phyloP scores from a whole-genome alignment of 352 stramenopile species.

The Globisporangium cederbergense region DNA sequence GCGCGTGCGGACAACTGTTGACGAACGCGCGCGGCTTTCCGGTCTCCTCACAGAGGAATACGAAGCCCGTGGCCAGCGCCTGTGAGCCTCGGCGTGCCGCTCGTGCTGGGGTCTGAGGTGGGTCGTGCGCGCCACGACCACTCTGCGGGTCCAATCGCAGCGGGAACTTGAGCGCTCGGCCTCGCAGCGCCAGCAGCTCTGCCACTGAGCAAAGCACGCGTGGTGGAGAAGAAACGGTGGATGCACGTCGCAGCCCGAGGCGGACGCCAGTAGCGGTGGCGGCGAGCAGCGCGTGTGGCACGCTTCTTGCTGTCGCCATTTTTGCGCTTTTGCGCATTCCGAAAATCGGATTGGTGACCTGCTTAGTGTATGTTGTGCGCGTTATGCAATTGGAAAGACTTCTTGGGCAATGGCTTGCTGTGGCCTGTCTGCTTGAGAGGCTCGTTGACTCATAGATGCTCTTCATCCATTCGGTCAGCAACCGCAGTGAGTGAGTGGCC shows the following conservation, averaged over 20 bases:
- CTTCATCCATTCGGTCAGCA: no score
- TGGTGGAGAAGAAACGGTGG: background rate
- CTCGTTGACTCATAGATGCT: no score
- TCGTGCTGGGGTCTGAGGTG: background rate
- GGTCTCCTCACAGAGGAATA: conserved; percentile 50
- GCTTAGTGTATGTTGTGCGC: no score
- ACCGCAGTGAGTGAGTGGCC: no score
- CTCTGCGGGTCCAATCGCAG: conserved; percentile 19
- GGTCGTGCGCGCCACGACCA: background rate
- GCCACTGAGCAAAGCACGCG: conserved; percentile 60
- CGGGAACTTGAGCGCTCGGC: conserved; percentile 61
- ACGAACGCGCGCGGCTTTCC: conserved; percentile 48
- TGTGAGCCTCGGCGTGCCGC: conserved; percentile 18
- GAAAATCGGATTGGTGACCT: no score
- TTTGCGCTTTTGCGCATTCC: no score
- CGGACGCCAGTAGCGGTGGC: background rate
- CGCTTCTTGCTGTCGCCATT: background rate
- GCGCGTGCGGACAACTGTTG: conserved; percentile 68
- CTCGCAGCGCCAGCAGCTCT: conserved; percentile 35
- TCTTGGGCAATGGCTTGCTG: no score
- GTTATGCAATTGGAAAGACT: no score
- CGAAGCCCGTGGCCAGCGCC: conserved; percentile 48
- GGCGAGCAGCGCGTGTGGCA: conserved; percentile 16
- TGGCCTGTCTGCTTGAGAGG: no score
- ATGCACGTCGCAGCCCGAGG: background rate